Base-by-base conservation (phyloP, 2,329 filamentous ascomycete genomes). In the Rhynchosporium graminicola region DNA sequence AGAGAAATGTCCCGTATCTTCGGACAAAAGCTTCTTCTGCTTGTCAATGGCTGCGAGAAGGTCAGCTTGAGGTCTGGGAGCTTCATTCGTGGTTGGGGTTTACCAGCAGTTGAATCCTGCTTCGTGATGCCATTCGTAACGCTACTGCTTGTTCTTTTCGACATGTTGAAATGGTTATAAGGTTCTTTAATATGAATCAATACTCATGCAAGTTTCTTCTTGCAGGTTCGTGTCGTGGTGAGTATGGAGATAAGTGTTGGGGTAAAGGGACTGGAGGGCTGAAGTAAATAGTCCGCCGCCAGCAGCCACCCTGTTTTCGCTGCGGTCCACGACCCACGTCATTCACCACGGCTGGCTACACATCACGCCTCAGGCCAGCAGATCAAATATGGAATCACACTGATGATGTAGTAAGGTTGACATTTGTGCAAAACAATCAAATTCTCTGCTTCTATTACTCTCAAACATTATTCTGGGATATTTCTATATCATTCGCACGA, bases 1-100 rank as follows among this genome's bases (percentile, higher is more conserved):
- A 47, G 84, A 87, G 77, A 93, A 93, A 79, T 93, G 90, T 45
- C 89, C 88, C 7, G 83, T 83, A 66, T 91, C 83, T 67, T 85
- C 80, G 60, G 85, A 86, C 48, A 93, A 82, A 50, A 93, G 83
- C 68, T 84, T 82, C 74, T 88, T 90, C 77, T 93, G 90, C 80
- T 92, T 93, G 76, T 92, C 87, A 69, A 85, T 79, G 56, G 81
- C 87, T 90, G 60, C 43, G 60, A 46, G 61, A 70, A 67, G 59
- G 26, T 58, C 40, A 62, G 57, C 38, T 42, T 12, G n/a, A 45
- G 20, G 29, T 40, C 28, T 26, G 47, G 26, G 12, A 29, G 45
- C 20, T 4, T 9, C 28, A 26, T 42, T 38, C 20, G 26, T 20
- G 46, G 10, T 38, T 4, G 9, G 67, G 76, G 75, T 67, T 79